A percentile compares a stretch with the other conserved stretches of the same genome.
These are phyloP conservation scores for Fusarium burgessii DNA, from an alignment of 2,329 filamentous ascomycete species.

Conservation along the genomic window DNA sequence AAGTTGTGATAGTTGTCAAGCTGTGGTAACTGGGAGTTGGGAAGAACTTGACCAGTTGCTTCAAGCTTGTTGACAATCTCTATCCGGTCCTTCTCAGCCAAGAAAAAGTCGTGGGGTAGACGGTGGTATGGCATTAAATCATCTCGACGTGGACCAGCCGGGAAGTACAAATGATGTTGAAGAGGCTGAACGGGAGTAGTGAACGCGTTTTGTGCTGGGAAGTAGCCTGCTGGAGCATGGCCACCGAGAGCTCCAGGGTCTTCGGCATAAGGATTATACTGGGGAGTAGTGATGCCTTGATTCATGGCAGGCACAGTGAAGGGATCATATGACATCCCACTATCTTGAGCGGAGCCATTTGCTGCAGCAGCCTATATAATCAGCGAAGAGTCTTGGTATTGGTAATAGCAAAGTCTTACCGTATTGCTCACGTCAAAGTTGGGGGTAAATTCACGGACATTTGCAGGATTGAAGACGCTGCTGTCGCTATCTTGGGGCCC, in stretches of 20 bases:
- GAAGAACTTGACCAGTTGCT: conserved; percentile 84
- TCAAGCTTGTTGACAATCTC: conserved; percentile 91
- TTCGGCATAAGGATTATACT: conserved; percentile 82
- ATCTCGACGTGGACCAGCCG: conserved; percentile 83
- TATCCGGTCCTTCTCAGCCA: conserved; percentile 86
- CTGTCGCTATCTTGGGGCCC: conserved; percentile 58
- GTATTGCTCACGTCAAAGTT: conserved; percentile 64
- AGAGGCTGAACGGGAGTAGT: conserved; percentile 71
- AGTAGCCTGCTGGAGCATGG: conserved; percentile 73
- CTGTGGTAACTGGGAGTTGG: conserved; percentile 79
- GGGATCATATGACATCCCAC: conserved; percentile 65
- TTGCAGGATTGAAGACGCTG: conserved; percentile 66
- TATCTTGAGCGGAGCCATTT: conserved; percentile 64
- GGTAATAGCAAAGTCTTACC: conserved; percentile 52
- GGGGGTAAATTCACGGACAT: conserved; percentile 71
- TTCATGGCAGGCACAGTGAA: conserved; percentile 70
- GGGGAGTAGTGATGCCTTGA: conserved; percentile 63
- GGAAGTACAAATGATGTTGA: conserved; percentile 94
- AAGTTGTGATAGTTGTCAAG: conserved; percentile 93
- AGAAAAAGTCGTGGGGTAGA: conserved; percentile 89
- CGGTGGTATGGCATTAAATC: conserved; percentile 88
- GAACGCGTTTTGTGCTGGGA: conserved; percentile 67
- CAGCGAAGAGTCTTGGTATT: not conserved
- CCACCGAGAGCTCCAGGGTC: conserved; percentile 71
- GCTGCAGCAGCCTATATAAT: conserved; percentile 51